These are phyloP conservation scores for Rostrohypoxylon terebratum DNA, from an alignment of 495 filamentous ascomycete genomes.

Conservation along the genomic window DNA sequence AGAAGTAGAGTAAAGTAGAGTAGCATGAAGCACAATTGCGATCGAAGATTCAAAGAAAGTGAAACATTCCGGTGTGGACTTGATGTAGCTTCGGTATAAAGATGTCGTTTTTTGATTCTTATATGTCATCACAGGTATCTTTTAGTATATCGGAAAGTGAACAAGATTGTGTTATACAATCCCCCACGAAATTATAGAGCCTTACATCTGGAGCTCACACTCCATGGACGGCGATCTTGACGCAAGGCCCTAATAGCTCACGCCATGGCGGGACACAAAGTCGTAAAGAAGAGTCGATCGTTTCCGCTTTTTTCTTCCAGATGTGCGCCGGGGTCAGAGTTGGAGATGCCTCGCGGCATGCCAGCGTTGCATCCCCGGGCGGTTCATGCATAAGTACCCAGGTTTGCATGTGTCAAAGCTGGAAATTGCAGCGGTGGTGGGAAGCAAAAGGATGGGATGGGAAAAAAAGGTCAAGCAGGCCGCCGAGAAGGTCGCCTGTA, in stretches of 20 bases:
- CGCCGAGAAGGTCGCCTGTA: conserved; percentile 16
- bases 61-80: not conserved
- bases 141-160: conserved; percentile 1
- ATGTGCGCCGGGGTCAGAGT: conserved; percentile 31
- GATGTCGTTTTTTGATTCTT: not conserved
- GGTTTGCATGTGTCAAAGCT: conserved; percentile 40
- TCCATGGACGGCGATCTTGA: conserved; percentile 32
- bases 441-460: not conserved
- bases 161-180: not conserved
- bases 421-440: conserved; percentile 28
- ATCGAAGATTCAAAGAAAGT: not conserved
- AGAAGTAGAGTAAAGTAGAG: not conserved
- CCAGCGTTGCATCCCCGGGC: conserved; percentile 40
- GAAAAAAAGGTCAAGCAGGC: conserved; percentile 31
- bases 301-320: conserved; percentile 36
- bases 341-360: conserved; percentile 38
- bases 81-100: not conserved
- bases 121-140: conserved; percentile 13
- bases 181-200: conserved; percentile 24
- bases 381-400: conserved; percentile 43
- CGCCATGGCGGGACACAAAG: conserved; percentile 26
- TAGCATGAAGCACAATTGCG: not conserved
- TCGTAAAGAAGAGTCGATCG: conserved; percentile 33
- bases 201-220: conserved; percentile 21
- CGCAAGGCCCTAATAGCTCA: conserved; percentile 17